Base-by-base conservation (phyloP, 2,329 filamentous ascomycete species). In the Penicillium sclerotigenum region DNA sequence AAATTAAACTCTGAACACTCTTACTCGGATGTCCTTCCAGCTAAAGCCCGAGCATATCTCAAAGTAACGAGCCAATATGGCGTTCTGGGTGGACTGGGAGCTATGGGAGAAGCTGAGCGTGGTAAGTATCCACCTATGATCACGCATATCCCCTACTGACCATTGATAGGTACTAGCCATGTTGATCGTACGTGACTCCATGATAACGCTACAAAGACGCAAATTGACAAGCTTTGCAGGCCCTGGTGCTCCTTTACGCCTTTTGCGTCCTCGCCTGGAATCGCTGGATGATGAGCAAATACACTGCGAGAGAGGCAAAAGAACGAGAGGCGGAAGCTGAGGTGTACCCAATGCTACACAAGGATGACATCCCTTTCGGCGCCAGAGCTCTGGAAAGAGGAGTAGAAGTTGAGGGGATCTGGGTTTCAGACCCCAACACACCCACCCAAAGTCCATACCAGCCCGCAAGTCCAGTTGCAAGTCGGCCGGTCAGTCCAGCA, bases 101-200 rank as follows among this genome's bases (percentile, higher is more conserved):
- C 77, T 94, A 66, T 96, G 91, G 91, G 85, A 94, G 80, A 86
- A 96, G 78, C 87, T 96, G 86, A 89, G 87, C 51, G 90, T 96
- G 77, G 91, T 96, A 78, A 80, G 89, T 81, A 22, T 22, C 34
- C 20, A 29, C n/a, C 48, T 26, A 47, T 24, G 38, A 18, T 24
- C 43, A 26, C 13, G 14, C 16, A 20, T 24, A 9, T 34, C 7
- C 36, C 16, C 34, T 40, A 54, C 66, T 72, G 48, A 66, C 36
- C 9, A 7, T 51, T n/a, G 22, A 54, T 61, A 95, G 90, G 82
- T 91, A 29, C 81, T 96, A 47, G 89, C 80, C 36, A 83, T 83
- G 63, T 83, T 83, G 57, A 91, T 96, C 62, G 81, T 83, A 77
- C 59, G 71, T 47, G 41, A 22, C 31, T 31, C 16, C 24, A 24